A percentile compares a stretch with the other conserved stretches of the same genome.
Conservation (phyloP, 208 protist species). For the Trichomonas gallinae region DNA sequence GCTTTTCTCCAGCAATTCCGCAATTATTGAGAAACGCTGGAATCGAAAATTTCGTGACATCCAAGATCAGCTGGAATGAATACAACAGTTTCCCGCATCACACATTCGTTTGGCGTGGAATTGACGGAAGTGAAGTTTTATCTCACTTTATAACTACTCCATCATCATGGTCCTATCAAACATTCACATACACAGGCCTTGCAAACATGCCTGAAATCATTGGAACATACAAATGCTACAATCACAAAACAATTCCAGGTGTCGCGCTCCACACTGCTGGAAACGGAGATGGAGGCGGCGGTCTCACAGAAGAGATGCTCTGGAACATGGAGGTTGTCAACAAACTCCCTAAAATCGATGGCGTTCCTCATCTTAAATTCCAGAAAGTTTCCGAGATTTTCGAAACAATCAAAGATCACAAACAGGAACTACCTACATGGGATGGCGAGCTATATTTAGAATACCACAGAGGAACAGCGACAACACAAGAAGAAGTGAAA, state of each 20-base stretch:
- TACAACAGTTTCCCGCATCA: neutral
- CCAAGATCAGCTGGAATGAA: neutral
- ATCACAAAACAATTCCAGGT: neutral
- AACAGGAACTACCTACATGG: neutral
- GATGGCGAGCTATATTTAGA: conserved; percentile 24
- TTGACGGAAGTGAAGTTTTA: neutral
- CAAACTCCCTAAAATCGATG: neutral
- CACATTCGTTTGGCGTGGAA: conserved; percentile 20
- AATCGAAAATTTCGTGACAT: neutral
- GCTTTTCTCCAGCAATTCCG: neutral
- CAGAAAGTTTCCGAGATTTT: neutral
- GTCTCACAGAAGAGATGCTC: conserved; percentile 11
- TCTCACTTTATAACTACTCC: neutral
- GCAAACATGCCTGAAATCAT: neutral
- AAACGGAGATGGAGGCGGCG: conserved; percentile 28
- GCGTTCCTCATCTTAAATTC: neutral
- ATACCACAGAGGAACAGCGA: conserved; percentile 25
- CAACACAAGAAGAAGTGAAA: conserved; percentile 25
- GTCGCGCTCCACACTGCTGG: neutral
- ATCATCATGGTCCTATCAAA: neutral
- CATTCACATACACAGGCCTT: neutral
- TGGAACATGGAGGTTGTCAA: neutral
- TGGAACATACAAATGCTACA: neutral
- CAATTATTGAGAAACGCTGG: neutral
- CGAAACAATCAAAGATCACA: neutral